A percentile compares a stretch with the other conserved stretches of the same genome.
Conservation (phyloP, 495 filamentous ascomycete genomes). For the Chaetomidium leptoderma region DNA sequence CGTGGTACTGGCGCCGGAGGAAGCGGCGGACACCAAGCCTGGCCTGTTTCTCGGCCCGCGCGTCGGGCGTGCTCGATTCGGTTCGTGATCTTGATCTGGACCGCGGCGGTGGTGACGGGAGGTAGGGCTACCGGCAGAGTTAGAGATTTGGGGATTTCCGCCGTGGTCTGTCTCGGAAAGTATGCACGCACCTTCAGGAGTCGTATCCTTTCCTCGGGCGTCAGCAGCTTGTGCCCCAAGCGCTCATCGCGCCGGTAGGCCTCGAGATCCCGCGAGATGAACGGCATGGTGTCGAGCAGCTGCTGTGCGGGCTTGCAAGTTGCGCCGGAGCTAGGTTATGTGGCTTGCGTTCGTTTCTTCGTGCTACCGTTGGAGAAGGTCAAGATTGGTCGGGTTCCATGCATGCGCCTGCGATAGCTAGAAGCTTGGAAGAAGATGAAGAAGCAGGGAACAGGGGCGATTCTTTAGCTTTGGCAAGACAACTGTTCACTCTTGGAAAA, state of each 20-base stretch:
- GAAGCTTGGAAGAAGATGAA: too few relatives aligned
- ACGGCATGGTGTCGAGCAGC: conserved; percentile 44
- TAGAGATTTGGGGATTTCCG: conserved; percentile 9
- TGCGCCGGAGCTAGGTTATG: neutral
- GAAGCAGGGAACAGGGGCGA: neutral
- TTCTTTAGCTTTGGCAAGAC: neutral
- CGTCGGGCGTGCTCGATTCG: neutral
- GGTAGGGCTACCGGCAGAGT: conserved; percentile 53
- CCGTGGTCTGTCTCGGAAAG: neutral
- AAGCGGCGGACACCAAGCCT: conserved; percentile 61
- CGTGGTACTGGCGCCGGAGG: conserved; percentile 60
- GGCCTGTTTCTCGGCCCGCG: conserved; percentile 29
- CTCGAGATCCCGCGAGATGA: conserved; percentile 50
- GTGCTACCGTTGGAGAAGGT: neutral
- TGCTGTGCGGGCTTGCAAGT: neutral
- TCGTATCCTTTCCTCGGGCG: conserved; percentile 61
- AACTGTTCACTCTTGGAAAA: neutral
- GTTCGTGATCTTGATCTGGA: conserved; percentile 26
- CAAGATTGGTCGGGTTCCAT: neutral
- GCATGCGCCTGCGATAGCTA: too few relatives aligned
- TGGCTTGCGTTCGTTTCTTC: neutral
- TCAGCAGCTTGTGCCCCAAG: conserved; percentile 54
- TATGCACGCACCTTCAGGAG: conserved; percentile 52
- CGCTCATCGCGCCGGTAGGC: conserved; percentile 62
- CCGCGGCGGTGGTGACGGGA: conserved; percentile 55